Base-by-base conservation (phyloP, 495 filamentous ascomycete genomes). In the Tuber calosporum region DNA sequence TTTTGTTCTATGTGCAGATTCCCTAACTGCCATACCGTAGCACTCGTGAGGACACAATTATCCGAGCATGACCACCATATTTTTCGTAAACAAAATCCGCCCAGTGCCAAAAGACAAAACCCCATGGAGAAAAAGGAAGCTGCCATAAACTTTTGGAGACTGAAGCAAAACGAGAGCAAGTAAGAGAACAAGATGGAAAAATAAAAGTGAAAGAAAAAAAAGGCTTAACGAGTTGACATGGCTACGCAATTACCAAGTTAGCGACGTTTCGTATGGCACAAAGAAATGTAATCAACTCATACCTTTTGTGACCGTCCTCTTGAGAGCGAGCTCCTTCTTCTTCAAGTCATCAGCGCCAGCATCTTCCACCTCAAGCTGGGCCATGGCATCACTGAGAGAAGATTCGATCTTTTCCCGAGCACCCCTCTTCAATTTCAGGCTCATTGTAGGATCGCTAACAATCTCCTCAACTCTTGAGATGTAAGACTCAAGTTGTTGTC, bases 331-430 rank as follows among this genome's bases (percentile, higher is more conserved):
- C 88, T 99, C 95, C 91, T 97, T 97, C 93, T 98, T 98, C 92
- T 96, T 98, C 74, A 99, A 87, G 83, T 99, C 95, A 80, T 99
- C 95, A 53, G 93, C 91, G 67, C 85, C 85, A 43, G 93, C 92
- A 79, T 99, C 92, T 82, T 94, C 92, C 81, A 94, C 86, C 86
- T 94, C 92, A 70, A 94, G 87, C 83, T 93, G 92, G 39, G 87
- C 90, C 92, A 94, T 94, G 72, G 92, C 92, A 75, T 94, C 92
- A 80, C 88, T 90, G 73, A 94, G 88, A 69, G 94, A 91, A 79
- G 92, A 90, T 88, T 99, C 95, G 76, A 99, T 97, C 91, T 97
- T 97, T 84, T 98, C 95, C 88, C 97, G 97, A 86, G 94, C 93
- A 83, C 93, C 93, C 75, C 96, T 92, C 92, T 99, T 99, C 80